Conservation (phyloP, 1,284 basidiomycete genomes). For the Schizophyllum amplum region DNA sequence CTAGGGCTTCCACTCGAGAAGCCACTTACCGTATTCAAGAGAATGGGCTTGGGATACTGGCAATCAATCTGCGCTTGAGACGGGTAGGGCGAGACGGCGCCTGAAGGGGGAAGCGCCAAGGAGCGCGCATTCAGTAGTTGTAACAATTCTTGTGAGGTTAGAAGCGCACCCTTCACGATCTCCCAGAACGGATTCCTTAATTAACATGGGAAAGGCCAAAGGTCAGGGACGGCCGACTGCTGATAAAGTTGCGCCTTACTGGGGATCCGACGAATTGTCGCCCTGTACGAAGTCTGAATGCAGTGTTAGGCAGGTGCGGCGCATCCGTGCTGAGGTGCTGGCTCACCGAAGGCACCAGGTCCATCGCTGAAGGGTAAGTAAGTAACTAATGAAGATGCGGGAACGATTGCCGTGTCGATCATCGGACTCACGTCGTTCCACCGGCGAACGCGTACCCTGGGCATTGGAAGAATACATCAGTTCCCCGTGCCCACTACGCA, state of each 20-base stretch:
- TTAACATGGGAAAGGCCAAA: conserved; percentile 2
- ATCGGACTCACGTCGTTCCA: conserved; percentile 59
- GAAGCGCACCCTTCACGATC: conserved; percentile 51
- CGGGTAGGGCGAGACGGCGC: conserved; percentile 58
- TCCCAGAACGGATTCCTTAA: conserved; percentile 77
- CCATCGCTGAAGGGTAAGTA: conserved; percentile 45
- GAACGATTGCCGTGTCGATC: neutral
- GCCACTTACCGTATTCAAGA: conserved; percentile 57
- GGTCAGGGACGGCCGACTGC: neutral
- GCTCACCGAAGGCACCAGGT: conserved; percentile 58
- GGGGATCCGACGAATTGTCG: conserved; percentile 50
- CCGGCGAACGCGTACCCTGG: conserved; percentile 67
- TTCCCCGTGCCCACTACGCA: neutral
- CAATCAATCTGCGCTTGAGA: conserved; percentile 57
- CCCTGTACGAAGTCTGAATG: conserved; percentile 64
- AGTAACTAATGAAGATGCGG: neutral
- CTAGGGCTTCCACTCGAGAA: conserved; percentile 5
- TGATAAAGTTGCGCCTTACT: conserved; percentile 27
- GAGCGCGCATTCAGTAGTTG: too few relatives aligned
- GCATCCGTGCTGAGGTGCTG: neutral
- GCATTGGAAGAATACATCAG: neutral
- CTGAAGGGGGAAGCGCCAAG: too few relatives aligned
- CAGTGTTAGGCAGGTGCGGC: neutral
- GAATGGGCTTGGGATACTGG: conserved; percentile 75
- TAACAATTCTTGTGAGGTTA: conserved; percentile 8